Conservation (phyloP, 2,329 filamentous ascomycete species). For the Fusarium haematococcum region DNA sequence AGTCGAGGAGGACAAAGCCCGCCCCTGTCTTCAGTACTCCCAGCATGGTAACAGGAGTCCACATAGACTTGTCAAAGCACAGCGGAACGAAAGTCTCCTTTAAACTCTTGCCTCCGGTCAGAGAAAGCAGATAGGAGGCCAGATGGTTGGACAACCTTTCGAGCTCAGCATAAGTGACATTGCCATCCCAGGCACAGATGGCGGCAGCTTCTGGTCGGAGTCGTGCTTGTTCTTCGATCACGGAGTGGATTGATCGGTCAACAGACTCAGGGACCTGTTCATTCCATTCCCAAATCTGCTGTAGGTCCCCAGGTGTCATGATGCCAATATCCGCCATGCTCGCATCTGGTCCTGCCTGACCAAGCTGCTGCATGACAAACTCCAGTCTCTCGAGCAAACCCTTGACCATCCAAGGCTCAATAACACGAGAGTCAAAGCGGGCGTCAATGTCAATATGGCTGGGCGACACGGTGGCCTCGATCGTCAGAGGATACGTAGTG, state of each 20-base stretch:
- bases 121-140: slow-evolving; percentile 1
- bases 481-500: background rate
- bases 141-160: slow-evolving; percentile 6
- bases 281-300: slow-evolving; percentile 32
- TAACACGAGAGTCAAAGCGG: slow-evolving; percentile 4
- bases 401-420: background rate
- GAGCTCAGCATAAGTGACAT: slow-evolving; percentile 36
- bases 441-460: background rate
- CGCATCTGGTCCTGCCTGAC: background rate
- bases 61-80: slow-evolving; percentile 31
- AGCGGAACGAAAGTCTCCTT: background rate
- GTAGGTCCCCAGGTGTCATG: background rate
- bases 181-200: slow-evolving; percentile 40
- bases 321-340: background rate
- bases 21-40: background rate
- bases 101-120: background rate
- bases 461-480: background rate
- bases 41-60: slow-evolving; percentile 17
- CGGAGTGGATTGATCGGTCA: slow-evolving; percentile 22
- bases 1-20: slow-evolving; percentile 5
- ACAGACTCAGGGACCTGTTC: slow-evolving; percentile 2
- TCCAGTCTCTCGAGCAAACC: background rate
- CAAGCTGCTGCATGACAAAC: slow-evolving; percentile 1
- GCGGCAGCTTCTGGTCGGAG: slow-evolving; percentile 24
- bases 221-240: slow-evolving; percentile 24